A percentile compares a stretch with the other conserved stretches of the same genome.
Conservation (phyloP, 495 filamentous ascomycete species). For the Lepraria neglecta region DNA sequence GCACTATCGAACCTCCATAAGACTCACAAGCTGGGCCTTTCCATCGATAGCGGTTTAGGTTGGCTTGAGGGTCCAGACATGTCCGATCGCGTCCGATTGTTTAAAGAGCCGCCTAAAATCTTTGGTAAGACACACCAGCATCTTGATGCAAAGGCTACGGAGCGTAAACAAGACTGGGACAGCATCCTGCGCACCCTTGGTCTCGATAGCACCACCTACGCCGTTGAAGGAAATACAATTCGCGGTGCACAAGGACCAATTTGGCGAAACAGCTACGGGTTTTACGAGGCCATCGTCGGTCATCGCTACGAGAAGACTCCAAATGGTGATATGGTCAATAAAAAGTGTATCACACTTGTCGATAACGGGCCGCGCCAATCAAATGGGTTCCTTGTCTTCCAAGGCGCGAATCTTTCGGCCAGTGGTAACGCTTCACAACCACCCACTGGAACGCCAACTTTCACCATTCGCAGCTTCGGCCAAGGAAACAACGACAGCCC, state of each 20-base stretch:
- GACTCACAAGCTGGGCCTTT: conserved; percentile 47
- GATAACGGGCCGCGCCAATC: background rate
- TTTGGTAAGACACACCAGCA: conserved; percentile 20
- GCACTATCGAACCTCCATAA: conserved; percentile 40
- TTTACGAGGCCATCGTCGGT: background rate
- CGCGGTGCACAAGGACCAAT: background rate
- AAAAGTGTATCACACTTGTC: background rate
- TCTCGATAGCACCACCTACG: background rate
- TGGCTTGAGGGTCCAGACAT: conserved; percentile 45
- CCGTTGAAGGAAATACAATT: conserved; percentile 3
- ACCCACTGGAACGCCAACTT: background rate
- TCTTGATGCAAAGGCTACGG: background rate
- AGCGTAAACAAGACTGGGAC: conserved; percentile 18
- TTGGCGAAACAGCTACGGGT: background rate
- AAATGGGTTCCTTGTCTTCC: conserved; percentile 17
- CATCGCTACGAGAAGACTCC: too few species aligned
- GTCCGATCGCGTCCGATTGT: conserved; percentile 27
- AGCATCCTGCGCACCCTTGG: conserved; percentile 7
- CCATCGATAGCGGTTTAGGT: conserved; percentile 50
- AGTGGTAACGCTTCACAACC: background rate
- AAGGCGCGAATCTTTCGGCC: conserved; percentile 14
- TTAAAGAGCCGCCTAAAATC: conserved; percentile 22
- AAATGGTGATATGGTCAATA: background rate
- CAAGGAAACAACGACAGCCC: conserved; percentile 13
- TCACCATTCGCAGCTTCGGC: background rate